Percentiles rank a stretch among this genome's conserved stretches.
Conservation (phyloP, 2,329 filamentous ascomycete species). For the Penicillium expansum region DNA sequence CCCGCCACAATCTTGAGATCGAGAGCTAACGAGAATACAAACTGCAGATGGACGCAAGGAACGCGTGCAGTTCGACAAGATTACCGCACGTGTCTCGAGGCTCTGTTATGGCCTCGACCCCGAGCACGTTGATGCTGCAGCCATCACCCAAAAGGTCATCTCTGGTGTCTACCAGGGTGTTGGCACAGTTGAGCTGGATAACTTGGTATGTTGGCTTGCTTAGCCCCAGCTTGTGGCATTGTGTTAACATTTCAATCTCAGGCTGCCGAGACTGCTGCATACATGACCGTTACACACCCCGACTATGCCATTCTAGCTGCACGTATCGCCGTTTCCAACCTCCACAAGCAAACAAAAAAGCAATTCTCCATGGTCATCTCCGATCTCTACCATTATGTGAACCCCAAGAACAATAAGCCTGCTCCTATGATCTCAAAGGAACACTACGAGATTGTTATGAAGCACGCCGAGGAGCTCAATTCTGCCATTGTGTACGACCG, state of each 20-base stretch:
- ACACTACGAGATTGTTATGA: constrained; percentile 91
- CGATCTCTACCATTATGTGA: constrained; percentile 93
- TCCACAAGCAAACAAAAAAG: constrained; percentile 99
- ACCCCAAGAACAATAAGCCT: constrained; percentile 78
- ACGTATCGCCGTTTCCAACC: constrained; percentile 97
- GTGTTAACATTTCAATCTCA: constrained; percentile 43
- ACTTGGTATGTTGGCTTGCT: constrained; percentile 66
- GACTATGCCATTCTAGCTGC: constrained; percentile 98
- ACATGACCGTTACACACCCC: constrained; percentile 99
- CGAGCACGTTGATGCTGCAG: constrained; percentile 93
- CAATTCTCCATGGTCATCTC: constrained; percentile 95
- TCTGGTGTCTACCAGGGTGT: constrained; percentile 98
- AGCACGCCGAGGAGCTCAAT: constrained; percentile 94
- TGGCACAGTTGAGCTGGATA: constrained; percentile 92
- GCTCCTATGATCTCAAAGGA: constrained; percentile 94
- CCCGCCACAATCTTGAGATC: constrained; percentile 19
- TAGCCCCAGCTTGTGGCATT: not conserved
- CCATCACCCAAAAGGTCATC: constrained; percentile 99
- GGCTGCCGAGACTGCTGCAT: constrained; percentile 97
- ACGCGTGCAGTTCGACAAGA: constrained; percentile 99
- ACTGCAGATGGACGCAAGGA: constrained; percentile 92
- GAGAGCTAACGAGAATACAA: constrained; percentile 20
- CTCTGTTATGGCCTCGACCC: constrained; percentile 96
- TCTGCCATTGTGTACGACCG: constrained; percentile 98
- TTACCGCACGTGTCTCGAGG: constrained; percentile 95